phyloP scores from a whole-genome alignment of 331 rosid genomes.

The Quercus phellos region DNA sequence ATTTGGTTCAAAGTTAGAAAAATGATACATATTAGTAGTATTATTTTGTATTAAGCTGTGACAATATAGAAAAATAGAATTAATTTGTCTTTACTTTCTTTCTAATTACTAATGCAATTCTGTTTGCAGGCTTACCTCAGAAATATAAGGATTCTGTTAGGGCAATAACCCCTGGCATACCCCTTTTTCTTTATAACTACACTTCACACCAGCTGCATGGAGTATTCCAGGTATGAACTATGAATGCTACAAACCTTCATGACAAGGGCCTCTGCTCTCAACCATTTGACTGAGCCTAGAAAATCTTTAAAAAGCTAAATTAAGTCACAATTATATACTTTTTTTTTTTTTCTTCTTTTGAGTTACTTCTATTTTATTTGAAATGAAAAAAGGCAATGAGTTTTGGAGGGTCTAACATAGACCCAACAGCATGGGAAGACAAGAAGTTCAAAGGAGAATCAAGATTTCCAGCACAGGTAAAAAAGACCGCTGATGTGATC shows the following conservation, averaged over 20 bases:
- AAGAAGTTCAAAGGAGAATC: constrained; percentile 26
- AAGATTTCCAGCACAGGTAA: constrained; percentile 30
- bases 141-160: constrained; percentile 26
- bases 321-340: not conserved
- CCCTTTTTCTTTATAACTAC: constrained; percentile 28
- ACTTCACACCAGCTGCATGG: constrained; percentile 27
- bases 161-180: constrained; percentile 28
- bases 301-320: not conserved
- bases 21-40: too few species aligned
- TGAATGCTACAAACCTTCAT: not conserved
- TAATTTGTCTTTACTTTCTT: not conserved
- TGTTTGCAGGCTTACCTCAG: constrained; percentile 22
- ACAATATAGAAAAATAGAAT: not conserved
- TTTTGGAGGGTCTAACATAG: constrained; percentile 33
- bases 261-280: not conserved
- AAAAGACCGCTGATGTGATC: not conserved
- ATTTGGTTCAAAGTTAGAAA: not conserved
- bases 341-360: not conserved
- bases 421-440: constrained; percentile 29
- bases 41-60: too few species aligned
- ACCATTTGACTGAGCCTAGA: not conserved
- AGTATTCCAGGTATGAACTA: constrained; percentile 16
- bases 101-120: not conserved
- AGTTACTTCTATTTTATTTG: not conserved
- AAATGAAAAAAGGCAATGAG: constrained; percentile 13